These are phyloP conservation scores for Areca catechu DNA, from an alignment of 176 grass and related monocot genomes.

Conservation along the genomic window DNA sequence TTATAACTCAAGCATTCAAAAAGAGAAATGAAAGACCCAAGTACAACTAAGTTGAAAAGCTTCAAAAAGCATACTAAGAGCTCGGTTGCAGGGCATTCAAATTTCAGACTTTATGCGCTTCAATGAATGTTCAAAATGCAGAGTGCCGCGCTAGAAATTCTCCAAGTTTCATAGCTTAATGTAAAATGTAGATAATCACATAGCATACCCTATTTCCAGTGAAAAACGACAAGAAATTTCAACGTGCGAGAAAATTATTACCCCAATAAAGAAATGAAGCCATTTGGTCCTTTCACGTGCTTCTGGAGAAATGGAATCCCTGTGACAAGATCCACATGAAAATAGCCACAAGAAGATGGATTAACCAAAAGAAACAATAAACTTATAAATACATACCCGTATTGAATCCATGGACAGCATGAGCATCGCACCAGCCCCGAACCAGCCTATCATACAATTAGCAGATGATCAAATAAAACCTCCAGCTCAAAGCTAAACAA, in stretches of 20 bases:
- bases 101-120: too few relatives aligned
- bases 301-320: conserved; percentile 86
- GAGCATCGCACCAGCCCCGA: conserved; percentile 66
- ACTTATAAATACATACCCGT: conserved; percentile 25
- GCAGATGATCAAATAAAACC: neutral
- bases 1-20: too few relatives aligned
- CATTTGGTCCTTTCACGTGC: conserved; percentile 79
- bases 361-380: neutral
- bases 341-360: neutral
- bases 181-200: too few relatives aligned
- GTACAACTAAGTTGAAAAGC: too few relatives aligned
- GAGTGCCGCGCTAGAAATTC: too few relatives aligned
- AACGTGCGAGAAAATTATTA: conserved; percentile 8
- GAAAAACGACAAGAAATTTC: neutral
- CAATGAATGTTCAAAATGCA: too few relatives aligned
- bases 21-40: too few relatives aligned
- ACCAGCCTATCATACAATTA: conserved; percentile 43
- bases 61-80: too few relatives aligned
- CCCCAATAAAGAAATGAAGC: conserved; percentile 71
- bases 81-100: too few relatives aligned
- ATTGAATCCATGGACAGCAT: conserved; percentile 82
- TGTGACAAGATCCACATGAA: conserved; percentile 6
- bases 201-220: too few relatives aligned
- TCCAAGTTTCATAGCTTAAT: too few relatives aligned
- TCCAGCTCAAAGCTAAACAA: neutral